Percentiles rank a stretch among this genome's conserved stretches.
Evolutionary conservation across 306 rosid genomes (phyloP).

Genomic region (Quillaja saponaria): DNA sequence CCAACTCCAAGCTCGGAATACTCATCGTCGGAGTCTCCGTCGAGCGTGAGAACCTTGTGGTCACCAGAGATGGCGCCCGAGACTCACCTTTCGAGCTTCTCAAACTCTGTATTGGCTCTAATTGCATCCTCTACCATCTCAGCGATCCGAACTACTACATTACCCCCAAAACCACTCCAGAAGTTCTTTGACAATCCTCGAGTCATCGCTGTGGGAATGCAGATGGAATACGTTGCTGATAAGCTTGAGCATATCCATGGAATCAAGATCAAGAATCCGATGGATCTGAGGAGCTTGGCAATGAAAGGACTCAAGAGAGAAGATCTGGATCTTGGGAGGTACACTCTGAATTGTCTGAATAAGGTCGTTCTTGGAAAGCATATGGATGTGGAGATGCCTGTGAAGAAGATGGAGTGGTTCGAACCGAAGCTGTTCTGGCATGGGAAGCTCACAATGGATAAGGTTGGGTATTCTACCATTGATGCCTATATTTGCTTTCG

Average conservation of each 20-base stretch:
- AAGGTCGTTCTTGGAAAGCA: slow-evolving; percentile 24
- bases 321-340: slow-evolving; percentile 17
- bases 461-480: slow-evolving; percentile 11
- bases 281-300: slow-evolving; percentile 15
- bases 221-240: neutral
- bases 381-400: slow-evolving; percentile 14
- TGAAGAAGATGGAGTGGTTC: slow-evolving; percentile 5
- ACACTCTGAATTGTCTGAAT: slow-evolving; percentile 23
- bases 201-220: slow-evolving; percentile 10
- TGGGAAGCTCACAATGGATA: neutral
- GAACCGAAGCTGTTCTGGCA: no score
- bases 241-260: neutral
- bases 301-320: slow-evolving; percentile 1
- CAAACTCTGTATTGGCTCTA: slow-evolving; percentile 23
- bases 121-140: slow-evolving; percentile 25
- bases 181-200: slow-evolving; percentile 20
- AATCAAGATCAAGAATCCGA: slow-evolving; percentile 24
- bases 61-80: neutral
- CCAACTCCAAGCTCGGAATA: neutral
- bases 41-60: neutral
- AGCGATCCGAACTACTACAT: neutral
- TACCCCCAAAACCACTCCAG: neutral
- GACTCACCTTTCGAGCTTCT: slow-evolving; percentile 18
- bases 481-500: slow-evolving; percentile 26
- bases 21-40: slow-evolving; percentile 26